These are phyloP conservation scores for Monilinia fructicola DNA, from an alignment of 2,329 filamentous ascomycete species.

Conservation along the genomic window DNA sequence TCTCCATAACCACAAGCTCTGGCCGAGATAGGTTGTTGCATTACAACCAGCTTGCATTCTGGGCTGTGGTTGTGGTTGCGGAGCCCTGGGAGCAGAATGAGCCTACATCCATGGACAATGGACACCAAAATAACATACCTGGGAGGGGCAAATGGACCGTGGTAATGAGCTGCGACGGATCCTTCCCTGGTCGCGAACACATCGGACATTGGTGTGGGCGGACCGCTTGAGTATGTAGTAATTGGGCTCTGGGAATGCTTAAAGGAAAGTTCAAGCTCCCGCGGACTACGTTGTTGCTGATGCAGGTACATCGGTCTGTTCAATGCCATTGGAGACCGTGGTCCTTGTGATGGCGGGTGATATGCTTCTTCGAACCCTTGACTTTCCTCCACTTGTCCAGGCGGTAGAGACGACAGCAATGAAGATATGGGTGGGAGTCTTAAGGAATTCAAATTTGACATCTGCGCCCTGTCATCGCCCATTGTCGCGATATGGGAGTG, in stretches of 20 bases:
- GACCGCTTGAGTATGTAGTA: slow-evolving; percentile 5
- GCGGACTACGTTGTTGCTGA: slow-evolving; percentile 19
- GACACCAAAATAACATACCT: slow-evolving; percentile 21
- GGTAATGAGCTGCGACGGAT: slow-evolving; percentile 17
- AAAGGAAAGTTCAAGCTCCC: slow-evolving; percentile 17
- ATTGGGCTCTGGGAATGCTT: slow-evolving; percentile 19
- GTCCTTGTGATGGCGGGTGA: slow-evolving; percentile 20
- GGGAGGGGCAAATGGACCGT: slow-evolving; percentile 18
- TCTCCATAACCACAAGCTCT: slow-evolving; percentile 82
- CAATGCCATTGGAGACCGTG: slow-evolving; percentile 14
- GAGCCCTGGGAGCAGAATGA: slow-evolving; percentile 13
- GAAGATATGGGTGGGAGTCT: slow-evolving; percentile 21
- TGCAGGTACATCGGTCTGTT: slow-evolving; percentile 18
- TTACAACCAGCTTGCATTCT: slow-evolving; percentile 13
- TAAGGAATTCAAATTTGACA: slow-evolving; percentile 6
- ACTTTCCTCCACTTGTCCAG: slow-evolving; percentile 13
- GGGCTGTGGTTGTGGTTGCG: slow-evolving; percentile 18
- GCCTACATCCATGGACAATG: slow-evolving; percentile 16
- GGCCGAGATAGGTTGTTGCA: slow-evolving; percentile 73
- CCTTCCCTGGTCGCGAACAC: slow-evolving; percentile 13
- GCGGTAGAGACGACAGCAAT: slow-evolving; percentile 15
- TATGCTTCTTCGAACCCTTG: slow-evolving; percentile 3
- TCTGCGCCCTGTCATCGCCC: slow-evolving; percentile 22
- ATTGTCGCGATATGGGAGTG: slow-evolving; percentile 19
- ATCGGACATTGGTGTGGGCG: slow-evolving; percentile 8